Evolutionary conservation across 2,329 filamentous ascomycete genomes (phyloP), one percentile per base, ranked within the genome.

Genomic region (Exophiala sp.): DNA sequence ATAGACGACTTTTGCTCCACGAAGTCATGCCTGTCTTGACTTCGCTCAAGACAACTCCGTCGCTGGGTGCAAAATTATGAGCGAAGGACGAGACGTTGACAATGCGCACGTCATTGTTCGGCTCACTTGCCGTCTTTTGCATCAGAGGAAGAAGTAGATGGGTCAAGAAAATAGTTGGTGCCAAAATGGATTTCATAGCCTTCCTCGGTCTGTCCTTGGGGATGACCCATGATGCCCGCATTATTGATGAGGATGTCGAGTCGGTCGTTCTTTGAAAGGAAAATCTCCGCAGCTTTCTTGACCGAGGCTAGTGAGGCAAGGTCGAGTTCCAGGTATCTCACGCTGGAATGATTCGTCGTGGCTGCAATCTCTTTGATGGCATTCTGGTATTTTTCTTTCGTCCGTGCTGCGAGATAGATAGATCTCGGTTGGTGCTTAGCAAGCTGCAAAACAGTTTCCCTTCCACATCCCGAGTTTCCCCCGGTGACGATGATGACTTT

Each of bases 321-420:
- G 44, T 71, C 66, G 1, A 71, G 54, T 46, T 73, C 60, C 33
- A 80, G 63, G 48, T 74, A 71, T 11, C 63, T 64, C 18, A 71
- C 57, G 16, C 16, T 18, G 3, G 16, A 2, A 18, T 2, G 16
- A 18, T 2, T 18, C 41, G 60, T 58, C 21, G 47, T 54, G 20
- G 51, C 51, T 48, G 65, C 62, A 59, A 77, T 70, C 21, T 75
- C 69, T 8, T 66, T 59, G 53, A 73, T 70, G 10, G 69, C 65
- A 9, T 56, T 55, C 16, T 67, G 55, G 29, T n/a, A 67, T 68
- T 57, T 57, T 33, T 64, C 58, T 41, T 67, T 66, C 21, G 42
- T 76, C 43, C 80, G 75, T 2, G 78, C 79, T 9, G 74, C 78
- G 54, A 84, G 74, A 67, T 78, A 83, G 54, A 84, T 77, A 49